A percentile compares a stretch with the other conserved stretches of the same genome.
phyloP scores from a whole-genome alignment of 2,329 filamentous ascomycete species.

The Fusarium floridanum region DNA sequence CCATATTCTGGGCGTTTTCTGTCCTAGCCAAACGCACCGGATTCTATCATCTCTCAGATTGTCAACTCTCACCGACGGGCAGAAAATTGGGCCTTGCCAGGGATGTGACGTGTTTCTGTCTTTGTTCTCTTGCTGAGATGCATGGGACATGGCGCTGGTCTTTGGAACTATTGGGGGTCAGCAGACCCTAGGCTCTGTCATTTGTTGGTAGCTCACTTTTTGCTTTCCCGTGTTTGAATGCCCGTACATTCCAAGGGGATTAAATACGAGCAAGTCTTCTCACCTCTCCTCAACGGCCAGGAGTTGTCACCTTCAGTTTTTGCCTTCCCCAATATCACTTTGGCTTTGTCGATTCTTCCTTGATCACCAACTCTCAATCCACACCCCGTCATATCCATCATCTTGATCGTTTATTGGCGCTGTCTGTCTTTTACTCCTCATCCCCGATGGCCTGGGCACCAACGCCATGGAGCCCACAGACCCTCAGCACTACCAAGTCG shows the following conservation, averaged over 20 bases:
- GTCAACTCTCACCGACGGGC: neutral
- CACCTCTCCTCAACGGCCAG: neutral
- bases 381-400: too few species aligned
- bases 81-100: neutral
- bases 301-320: neutral
- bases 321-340: neutral
- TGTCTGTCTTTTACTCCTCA: neutral
- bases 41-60: neutral
- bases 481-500: neutral
- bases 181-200: neutral
- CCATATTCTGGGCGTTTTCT: neutral
- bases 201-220: neutral
- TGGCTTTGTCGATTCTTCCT: neutral
- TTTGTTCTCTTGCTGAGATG: neutral
- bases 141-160: neutral
- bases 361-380: neutral
- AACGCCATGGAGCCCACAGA: neutral
- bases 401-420: too few species aligned
- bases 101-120: neutral
- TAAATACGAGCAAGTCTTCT: neutral
- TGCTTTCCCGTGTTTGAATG: neutral
- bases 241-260: neutral
- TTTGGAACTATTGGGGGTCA: neutral
- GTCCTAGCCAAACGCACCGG: neutral
- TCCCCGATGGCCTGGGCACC: neutral